phyloP scores from a whole-genome alignment of 768 basidiomycete genomes.

The Clitopilus hobsonii region DNA sequence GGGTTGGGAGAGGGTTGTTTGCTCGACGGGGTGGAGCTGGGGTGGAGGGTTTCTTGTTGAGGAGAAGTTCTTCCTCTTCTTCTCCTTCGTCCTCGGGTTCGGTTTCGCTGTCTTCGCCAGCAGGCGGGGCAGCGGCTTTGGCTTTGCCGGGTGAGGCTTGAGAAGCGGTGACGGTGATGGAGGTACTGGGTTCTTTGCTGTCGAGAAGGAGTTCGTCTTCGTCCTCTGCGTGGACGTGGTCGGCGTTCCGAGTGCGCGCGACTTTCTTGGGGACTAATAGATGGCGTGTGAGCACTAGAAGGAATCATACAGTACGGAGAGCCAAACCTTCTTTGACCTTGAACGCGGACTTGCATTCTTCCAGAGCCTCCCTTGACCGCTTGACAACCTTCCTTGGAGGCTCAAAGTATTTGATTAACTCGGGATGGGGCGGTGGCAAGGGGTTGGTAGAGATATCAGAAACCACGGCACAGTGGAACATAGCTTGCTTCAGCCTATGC shows the following conservation, averaged over 20 bases:
- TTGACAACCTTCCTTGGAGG: constrained; percentile 69
- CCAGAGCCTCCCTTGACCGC: constrained; percentile 47
- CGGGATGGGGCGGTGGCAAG: constrained; percentile 81
- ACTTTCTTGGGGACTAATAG: constrained; percentile 59
- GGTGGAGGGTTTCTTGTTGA: constrained; percentile 17
- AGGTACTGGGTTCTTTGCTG: constrained; percentile 21
- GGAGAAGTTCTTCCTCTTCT: constrained; percentile 23
- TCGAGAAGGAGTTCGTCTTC: constrained; percentile 59
- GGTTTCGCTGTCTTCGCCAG: constrained; percentile 44
- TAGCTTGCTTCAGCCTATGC: constrained; percentile 89
- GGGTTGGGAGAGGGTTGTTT: constrained; percentile 44
- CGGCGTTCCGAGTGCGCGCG: constrained; percentile 52
- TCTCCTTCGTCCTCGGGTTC: constrained; percentile 40
- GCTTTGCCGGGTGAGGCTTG: constrained; percentile 20
- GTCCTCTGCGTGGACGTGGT: constrained; percentile 55
- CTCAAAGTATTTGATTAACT: constrained; percentile 78
- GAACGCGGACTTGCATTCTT: constrained; percentile 60
- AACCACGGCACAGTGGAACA: constrained; percentile 83
- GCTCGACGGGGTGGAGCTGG: constrained; percentile 12
- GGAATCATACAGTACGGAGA: not conserved
- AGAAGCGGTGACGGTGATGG: constrained; percentile 13
- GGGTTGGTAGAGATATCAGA: constrained; percentile 70
- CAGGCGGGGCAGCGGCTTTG: too few species aligned
- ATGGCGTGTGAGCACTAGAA: not conserved
- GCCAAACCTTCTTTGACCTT: constrained; percentile 75